phyloP scores from a whole-genome alignment of 306 rosid genomes.

The Luffa aegyptiaca region DNA sequence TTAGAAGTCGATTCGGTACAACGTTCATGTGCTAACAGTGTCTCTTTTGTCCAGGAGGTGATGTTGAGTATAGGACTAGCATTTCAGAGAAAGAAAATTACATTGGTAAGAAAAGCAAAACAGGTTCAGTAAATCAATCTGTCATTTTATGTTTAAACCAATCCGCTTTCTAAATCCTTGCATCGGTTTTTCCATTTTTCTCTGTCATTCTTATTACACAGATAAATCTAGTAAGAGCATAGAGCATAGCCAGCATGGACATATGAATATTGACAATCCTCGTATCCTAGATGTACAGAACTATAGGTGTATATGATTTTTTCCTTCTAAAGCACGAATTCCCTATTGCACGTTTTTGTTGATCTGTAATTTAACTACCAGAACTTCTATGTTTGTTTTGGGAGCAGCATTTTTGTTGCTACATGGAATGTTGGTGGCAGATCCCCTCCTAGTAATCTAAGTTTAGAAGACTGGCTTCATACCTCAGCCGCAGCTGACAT shows the following conservation, averaged over 20 bases:
- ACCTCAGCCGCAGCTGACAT: slow-evolving; percentile 90
- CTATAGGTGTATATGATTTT: slow-evolving; percentile 37
- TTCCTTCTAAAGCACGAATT: slow-evolving; percentile 8
- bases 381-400: slow-evolving; percentile 1
- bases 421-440: slow-evolving; percentile 99
- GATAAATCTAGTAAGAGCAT: slow-evolving; percentile 63
- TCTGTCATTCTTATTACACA: slow-evolving; percentile 28
- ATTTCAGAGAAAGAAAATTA: slow-evolving; percentile 75
- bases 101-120: slow-evolving; percentile 75
- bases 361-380: slow-evolving; percentile 12
- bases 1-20: not conserved
- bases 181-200: not conserved
- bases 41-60: slow-evolving; percentile 45
- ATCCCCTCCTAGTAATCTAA: slow-evolving; percentile 78
- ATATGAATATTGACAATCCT: slow-evolving; percentile 95
- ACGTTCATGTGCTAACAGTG: not conserved
- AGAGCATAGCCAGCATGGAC: slow-evolving; percentile 53
- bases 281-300: slow-evolving; percentile 89
- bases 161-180: not conserved
- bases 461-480: slow-evolving; percentile 87
- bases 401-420: slow-evolving; percentile 76
- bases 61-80: slow-evolving; percentile 62
- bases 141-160: not conserved
- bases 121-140: slow-evolving; percentile 31
- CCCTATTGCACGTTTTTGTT: not conserved